Evolutionary conservation across 192 early-diverging fungal species (phyloP), one percentile per base, ranked within the genome.

Genomic region (Umbelopsis vinacea): DNA sequence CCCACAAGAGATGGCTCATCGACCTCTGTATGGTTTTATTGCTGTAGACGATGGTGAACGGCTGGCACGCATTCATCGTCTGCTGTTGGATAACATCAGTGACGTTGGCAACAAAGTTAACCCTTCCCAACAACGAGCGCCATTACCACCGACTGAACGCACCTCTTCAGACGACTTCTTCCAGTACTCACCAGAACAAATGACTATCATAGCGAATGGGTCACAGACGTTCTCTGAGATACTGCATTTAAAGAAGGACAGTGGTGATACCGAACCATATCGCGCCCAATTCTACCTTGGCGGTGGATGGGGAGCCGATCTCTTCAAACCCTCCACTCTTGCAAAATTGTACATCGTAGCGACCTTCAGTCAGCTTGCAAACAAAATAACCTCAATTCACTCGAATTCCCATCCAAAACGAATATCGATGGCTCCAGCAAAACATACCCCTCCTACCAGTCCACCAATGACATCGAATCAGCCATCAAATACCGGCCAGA

Each of bases 271-370:
- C 47, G 77, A 81, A 50, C 52, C 82, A 9, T 84, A 80, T 54
- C 74, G 76, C 35, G 72, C 81, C 17, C 71, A 76, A 10, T 79
- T 86, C 67, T 86, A 87, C 70, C 66, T 89, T 22, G 88, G 88
- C 22, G 88, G 86, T 71, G 88, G 86, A 19, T 67, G 87, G 23
- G 86, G 86, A 33, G 85, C 84, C 3, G 83, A 89, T 54, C 71
- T 88, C 19, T 71, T 69, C 9, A 67, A 72, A 45, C 76, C 83
- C 19, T 74, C 79, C 15, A 83, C 78, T 17, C 70, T 83, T n/a
- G 73, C 80, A 40, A 77, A 82, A 24, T 70, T 84, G 9, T 88
- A 88, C 48, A 66, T 86, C 22, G 87, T 88, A 35, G 57, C 57
- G 4, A 63, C 57, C 14, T 63, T 63, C 3, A 37, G 24, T 15